Base-by-base conservation (phyloP, 2,329 filamentous ascomycete species). In the Didymellaceae sp. region DNA sequence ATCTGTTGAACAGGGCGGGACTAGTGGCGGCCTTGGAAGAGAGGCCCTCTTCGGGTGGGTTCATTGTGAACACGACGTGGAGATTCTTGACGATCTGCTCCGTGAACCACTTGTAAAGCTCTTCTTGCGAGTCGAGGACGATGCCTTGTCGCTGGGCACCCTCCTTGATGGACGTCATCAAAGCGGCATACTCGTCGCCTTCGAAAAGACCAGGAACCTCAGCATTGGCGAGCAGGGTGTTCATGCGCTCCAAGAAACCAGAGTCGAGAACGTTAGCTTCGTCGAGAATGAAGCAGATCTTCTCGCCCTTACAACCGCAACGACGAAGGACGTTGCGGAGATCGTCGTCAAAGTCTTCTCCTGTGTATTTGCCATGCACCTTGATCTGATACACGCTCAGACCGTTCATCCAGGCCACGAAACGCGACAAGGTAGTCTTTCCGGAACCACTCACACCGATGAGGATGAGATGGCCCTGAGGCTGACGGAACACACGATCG, bases 251-350 rank as follows among this genome's bases (percentile, higher is more conserved):
- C 46, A 99, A 76, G 86, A 99, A 99, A 45, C 94, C 94, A 33
- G 94, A 99, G 74, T 99, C 94, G 21, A 99, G 83, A 26, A 99
- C 94, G 66, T 99, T 99, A 8, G 93, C 89, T 77, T 99, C 94
- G 71, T 99, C 94, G 92, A 99, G 97, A 78, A 99, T 97, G 80
- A 99, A 99, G 77, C 95, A 99, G 39, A 99, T 96, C 80, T 97
- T 97, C 73, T 99, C 94, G 26, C 94, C 94, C 79, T 97, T 97
- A 79, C 93, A 97, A 57, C 94, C 94, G 63, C 91, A 95, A 49
- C 94, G 86, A 35, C 94, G 88, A 31, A 99, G 84, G 7, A 99
- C 94, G 69, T 92, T 93, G 59, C 95, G 86, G 26, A 99, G 80
- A 73, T 99, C 94, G 51, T 99, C 95, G 69, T 99, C 94, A 69